These are phyloP conservation scores for Heracleum sosnowskyi DNA, from an alignment of 129 eudicot genomes.

Conservation along the genomic window DNA sequence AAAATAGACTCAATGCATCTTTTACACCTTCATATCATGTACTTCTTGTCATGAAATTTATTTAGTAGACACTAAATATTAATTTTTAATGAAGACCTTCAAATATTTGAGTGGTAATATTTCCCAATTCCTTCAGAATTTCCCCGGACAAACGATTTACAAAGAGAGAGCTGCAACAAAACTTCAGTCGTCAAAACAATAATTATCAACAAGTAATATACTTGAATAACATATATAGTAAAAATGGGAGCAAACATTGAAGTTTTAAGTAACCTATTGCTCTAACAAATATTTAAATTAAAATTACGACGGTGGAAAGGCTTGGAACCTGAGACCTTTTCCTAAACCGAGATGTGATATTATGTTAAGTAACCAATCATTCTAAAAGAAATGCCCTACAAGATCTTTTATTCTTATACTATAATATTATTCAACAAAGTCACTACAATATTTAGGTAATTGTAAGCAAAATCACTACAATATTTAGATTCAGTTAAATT, in stretches of 20 bases:
- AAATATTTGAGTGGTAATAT: constrained; percentile 53
- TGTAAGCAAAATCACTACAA: constrained; percentile 76
- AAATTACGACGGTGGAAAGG: too few relatives aligned
- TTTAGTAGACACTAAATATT: background rate
- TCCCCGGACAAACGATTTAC: constrained; percentile 65
- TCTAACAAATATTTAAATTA: too few relatives aligned
- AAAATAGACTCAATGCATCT: background rate
- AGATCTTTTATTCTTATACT: too few relatives aligned
- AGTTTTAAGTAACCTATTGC: too few relatives aligned
- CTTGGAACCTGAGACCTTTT: too few relatives aligned
- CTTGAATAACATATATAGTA: background rate
- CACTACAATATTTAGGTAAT: too few relatives aligned
- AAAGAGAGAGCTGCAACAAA: constrained; percentile 59
- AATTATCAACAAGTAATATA: background rate
- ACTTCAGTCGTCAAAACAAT: constrained; percentile 6
- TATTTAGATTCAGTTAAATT: constrained; percentile 4
- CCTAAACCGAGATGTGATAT: too few relatives aligned
- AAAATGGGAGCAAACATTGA: constrained; percentile 35
- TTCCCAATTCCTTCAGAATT: constrained; percentile 63
- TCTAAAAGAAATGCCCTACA: too few relatives aligned
- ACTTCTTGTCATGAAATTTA: background rate
- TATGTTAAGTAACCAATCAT: too few relatives aligned
- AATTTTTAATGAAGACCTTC: constrained; percentile 33
- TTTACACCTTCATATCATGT: too few relatives aligned
- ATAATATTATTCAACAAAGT: too few relatives aligned